Base-by-base conservation (phyloP, 345 rosid species). In the Eucalyptus decipiens region DNA sequence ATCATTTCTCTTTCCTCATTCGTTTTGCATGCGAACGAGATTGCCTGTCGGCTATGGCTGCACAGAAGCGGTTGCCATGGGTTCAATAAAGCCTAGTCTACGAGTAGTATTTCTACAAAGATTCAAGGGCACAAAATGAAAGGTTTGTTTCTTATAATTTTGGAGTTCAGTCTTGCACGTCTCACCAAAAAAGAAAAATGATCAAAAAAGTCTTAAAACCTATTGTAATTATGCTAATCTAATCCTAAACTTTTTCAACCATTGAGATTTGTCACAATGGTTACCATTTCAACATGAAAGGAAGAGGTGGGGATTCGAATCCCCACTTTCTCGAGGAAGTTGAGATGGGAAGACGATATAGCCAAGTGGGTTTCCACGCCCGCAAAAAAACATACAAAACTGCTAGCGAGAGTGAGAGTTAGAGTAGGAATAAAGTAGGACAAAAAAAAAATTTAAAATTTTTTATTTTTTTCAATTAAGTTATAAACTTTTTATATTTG, bases 231-330 rank as follows among this genome's bases (percentile, higher is more conserved):
- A 52, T 19, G 0, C 2, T 19, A 52, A 52, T 52, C 10, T 0
- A 19, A 52, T 52, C 10, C 0, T 19, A 19, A 52, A 19, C 4
- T 19, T 3, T 18, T 47, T 47, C 14, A 47, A 47, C 2, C 48
- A 47, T 0, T 11, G 13, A 11, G 0, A 9, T 47, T 47, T 47
- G 13, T 2, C 2, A 47, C 13, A 11, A 0, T 4, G 5, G 0
- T 47, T 13, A 47, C 13, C 5, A 4, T 47, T 47, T 13, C 0
- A 47, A 47, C 49, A 47, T 47, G 2, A 47, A 47, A 47, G 12
- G 1, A 0, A 47, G 13, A 47, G 4, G 4, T 47, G 13, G 13
- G 13, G 5, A 11, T 47, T 47, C 48, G 1, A 47, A 47, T 47
- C 49, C 49, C 49, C 13, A 47, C 13, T 47, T 47, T 47, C 5